Conservation (phyloP, 495 filamentous ascomycete genomes). For the Podospora appendiculata region DNA sequence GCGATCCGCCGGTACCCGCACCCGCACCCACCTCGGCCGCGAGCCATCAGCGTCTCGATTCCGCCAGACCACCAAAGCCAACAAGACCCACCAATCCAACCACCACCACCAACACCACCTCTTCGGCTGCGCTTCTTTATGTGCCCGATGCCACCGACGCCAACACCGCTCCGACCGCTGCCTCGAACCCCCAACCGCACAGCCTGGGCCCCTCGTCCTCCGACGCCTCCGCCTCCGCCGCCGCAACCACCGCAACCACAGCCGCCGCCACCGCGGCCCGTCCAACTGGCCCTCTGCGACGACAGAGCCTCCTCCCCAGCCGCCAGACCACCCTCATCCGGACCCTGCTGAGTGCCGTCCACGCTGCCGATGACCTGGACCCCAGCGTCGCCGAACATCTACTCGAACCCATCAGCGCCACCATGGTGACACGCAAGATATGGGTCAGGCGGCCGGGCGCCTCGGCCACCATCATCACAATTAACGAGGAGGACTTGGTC, state of each 20-base stretch:
- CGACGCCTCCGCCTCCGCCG: constrained; percentile 1
- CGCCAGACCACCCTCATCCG: constrained; percentile 40
- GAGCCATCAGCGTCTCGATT: background rate
- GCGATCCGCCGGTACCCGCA: background rate
- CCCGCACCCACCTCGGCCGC: constrained; percentile 1
- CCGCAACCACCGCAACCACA: constrained; percentile 4
- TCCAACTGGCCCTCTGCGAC: constrained; percentile 22
- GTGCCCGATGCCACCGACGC: constrained; percentile 2
- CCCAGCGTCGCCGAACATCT: constrained; percentile 21
- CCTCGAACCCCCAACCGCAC: too few species aligned
- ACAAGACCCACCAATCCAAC: too few species aligned
- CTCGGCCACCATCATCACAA: constrained; percentile 80
- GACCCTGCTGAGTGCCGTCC: constrained; percentile 31
- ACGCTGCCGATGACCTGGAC: constrained; percentile 22
- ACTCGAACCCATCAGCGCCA: constrained; percentile 28
- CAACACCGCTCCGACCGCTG: background rate
- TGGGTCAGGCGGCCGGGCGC: constrained; percentile 85
- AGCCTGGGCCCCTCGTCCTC: constrained; percentile 1
- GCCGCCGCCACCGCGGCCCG: constrained; percentile 8
- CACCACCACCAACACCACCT: background rate
- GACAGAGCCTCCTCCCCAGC: constrained; percentile 41
- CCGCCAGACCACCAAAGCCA: too few species aligned
- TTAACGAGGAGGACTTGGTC: constrained; percentile 82
- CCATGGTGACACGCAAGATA: constrained; percentile 71
- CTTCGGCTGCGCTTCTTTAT: background rate